These are phyloP conservation scores for Lathyrus sativus DNA, from an alignment of 306 rosid species.

Conservation along the genomic window DNA sequence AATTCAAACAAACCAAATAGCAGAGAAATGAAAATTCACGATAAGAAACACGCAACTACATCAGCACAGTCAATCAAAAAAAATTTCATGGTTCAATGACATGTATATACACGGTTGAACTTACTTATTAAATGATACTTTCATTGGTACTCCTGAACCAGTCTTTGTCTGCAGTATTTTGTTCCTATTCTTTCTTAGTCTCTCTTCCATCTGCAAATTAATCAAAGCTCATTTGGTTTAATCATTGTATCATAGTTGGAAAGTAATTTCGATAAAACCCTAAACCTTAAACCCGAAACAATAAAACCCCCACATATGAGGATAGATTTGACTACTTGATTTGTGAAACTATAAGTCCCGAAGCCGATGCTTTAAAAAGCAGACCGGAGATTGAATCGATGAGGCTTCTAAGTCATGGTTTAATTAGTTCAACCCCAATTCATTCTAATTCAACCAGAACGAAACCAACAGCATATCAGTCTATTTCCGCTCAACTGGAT, in stretches of 20 bases:
- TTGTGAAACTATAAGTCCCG: background rate
- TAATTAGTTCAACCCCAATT: background rate
- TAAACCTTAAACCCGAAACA: background rate
- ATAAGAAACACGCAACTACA: slow-evolving; percentile 27
- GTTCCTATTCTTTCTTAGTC: slow-evolving; percentile 82
- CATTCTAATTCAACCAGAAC: background rate
- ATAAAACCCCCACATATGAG: background rate
- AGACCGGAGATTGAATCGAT: background rate
- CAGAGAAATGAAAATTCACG: background rate
- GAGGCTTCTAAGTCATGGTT: background rate
- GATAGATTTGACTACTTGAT: slow-evolving; percentile 6
- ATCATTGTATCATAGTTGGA: slow-evolving; percentile 22
- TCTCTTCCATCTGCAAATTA: slow-evolving; percentile 78
- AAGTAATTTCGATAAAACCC: slow-evolving; percentile 16
- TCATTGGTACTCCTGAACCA: slow-evolving; percentile 73
- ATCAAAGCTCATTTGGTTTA: slow-evolving; percentile 23
- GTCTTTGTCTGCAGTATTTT: slow-evolving; percentile 83
- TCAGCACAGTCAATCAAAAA: slow-evolving; percentile 6
- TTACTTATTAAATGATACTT: slow-evolving; percentile 77
- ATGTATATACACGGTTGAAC: slow-evolving; percentile 32
- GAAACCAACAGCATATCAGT: background rate
- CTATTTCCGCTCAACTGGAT: background rate
- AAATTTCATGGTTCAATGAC: slow-evolving; percentile 16
- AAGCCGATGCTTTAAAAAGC: background rate
- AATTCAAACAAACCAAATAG: slow-evolving; percentile 4